phyloP scores from a whole-genome alignment of 2,329 filamentous ascomycete genomes.

The Metarhizium brunneum region DNA sequence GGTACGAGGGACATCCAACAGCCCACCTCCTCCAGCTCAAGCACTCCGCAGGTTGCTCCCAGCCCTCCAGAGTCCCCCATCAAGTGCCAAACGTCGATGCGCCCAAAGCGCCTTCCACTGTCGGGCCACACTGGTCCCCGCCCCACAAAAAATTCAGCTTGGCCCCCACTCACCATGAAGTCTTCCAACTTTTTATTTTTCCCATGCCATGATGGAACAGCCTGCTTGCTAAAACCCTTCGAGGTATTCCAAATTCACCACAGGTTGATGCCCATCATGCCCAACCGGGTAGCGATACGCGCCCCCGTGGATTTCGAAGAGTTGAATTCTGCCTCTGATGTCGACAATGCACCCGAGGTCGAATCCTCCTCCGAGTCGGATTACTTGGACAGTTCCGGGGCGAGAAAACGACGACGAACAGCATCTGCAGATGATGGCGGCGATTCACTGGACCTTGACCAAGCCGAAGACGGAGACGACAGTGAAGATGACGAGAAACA shows the following conservation, averaged over 20 bases:
- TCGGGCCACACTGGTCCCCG: not conserved
- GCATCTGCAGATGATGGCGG: constrained; percentile 20
- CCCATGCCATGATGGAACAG: not conserved
- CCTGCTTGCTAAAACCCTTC: not conserved
- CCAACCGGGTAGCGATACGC: not conserved
- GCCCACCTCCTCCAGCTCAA: not conserved
- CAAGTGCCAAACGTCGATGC: no score
- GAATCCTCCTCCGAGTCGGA: constrained; percentile 35
- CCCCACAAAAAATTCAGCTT: not conserved
- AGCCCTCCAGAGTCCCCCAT: no score
- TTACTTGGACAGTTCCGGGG: constrained; percentile 33
- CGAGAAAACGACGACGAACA: constrained; percentile 37
- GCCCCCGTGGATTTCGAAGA: not conserved
- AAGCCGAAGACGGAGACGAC: constrained; percentile 22
- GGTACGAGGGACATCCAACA: not conserved
- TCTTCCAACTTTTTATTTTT: not conserved
- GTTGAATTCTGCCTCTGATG: not conserved
- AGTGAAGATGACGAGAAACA: constrained; percentile 22
- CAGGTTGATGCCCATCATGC: not conserved
- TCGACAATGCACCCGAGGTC: constrained; percentile 10
- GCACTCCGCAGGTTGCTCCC: no score
- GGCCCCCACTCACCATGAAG: constrained; percentile 2
- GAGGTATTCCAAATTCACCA: not conserved
- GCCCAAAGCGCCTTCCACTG: no score
- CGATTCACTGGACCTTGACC: constrained; percentile 11